Conservation (phyloP, 2,329 filamentous ascomycete genomes). For the Paecilomyces sp. region DNA sequence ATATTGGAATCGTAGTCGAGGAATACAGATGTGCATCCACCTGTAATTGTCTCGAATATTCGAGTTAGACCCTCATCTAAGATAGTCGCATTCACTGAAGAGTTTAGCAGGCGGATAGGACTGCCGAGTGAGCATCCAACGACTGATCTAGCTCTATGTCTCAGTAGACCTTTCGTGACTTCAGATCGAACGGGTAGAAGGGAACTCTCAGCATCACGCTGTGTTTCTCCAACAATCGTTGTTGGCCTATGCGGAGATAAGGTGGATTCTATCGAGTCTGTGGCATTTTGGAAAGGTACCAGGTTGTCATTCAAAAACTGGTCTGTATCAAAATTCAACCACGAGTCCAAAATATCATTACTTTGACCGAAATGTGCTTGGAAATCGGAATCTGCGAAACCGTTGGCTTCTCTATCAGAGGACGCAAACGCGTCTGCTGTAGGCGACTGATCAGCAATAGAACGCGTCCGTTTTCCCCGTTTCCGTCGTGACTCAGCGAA, state of each 20-base stretch:
- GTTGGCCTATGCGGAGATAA: background rate
- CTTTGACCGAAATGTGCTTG: background rate
- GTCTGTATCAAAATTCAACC: background rate
- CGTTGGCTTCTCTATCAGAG: background rate
- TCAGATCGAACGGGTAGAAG: background rate
- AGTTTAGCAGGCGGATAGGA: slow-evolving; percentile 16
- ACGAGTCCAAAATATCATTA: background rate
- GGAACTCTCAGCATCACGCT: background rate
- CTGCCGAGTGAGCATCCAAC: slow-evolving; percentile 10
- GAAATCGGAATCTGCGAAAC: background rate
- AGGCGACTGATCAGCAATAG: background rate
- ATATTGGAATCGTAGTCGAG: background rate
- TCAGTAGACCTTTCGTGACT: slow-evolving; percentile 2
- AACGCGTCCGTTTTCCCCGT: background rate
- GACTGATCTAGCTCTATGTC: background rate
- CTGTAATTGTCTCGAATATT: background rate
- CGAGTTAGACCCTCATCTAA: background rate
- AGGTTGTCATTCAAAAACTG: background rate
- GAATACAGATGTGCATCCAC: background rate
- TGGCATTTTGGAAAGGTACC: background rate
- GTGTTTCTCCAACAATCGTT: background rate
- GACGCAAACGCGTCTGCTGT: background rate
- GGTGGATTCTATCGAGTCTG: background rate
- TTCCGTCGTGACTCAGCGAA: background rate
- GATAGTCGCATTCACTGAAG: slow-evolving; percentile 8